A percentile compares a stretch with the other conserved stretches of the same genome.
phyloP scores from a whole-genome alignment of 768 basidiomycete genomes.

The Hericium rajendrae region DNA sequence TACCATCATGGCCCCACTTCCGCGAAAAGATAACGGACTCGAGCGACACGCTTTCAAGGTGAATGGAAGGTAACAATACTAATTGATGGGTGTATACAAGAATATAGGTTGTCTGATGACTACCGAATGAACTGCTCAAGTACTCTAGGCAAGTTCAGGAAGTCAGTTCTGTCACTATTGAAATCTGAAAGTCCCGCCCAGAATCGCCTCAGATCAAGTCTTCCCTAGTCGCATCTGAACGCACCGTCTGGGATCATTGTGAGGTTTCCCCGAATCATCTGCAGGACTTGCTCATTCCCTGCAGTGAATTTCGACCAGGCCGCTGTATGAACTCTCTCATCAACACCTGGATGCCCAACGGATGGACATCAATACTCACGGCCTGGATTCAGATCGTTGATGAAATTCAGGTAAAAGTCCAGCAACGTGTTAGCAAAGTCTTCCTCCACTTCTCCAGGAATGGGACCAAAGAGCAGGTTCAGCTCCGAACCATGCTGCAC shows the following conservation, averaged over 20 bases:
- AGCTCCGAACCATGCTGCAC: slow-evolving; percentile 44
- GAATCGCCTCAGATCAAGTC: background rate
- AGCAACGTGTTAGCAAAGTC: slow-evolving; percentile 38
- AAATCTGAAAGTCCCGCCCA: background rate
- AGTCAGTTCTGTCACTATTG: background rate
- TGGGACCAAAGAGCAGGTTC: slow-evolving; percentile 36
- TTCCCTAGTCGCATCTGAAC: background rate
- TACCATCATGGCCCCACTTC: too few species aligned
- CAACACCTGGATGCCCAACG: background rate
- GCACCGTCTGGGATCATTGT: background rate
- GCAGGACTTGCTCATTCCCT: background rate
- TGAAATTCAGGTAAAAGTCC: slow-evolving; percentile 48
- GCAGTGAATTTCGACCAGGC: background rate
- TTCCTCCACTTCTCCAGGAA: slow-evolving; percentile 28
- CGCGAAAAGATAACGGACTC: too few species aligned
- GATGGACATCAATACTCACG: slow-evolving; percentile 22
- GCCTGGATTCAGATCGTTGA: slow-evolving; percentile 46
- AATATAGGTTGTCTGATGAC: background rate
- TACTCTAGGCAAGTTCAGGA: background rate
- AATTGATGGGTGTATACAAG: too few species aligned
- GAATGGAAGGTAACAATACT: too few species aligned
- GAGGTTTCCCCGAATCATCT: background rate
- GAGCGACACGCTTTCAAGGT: too few species aligned
- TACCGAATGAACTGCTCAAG: background rate
- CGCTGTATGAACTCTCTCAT: background rate